Base-by-base conservation (phyloP, 305 asterid genomes). In the Solanum hybrid region DNA sequence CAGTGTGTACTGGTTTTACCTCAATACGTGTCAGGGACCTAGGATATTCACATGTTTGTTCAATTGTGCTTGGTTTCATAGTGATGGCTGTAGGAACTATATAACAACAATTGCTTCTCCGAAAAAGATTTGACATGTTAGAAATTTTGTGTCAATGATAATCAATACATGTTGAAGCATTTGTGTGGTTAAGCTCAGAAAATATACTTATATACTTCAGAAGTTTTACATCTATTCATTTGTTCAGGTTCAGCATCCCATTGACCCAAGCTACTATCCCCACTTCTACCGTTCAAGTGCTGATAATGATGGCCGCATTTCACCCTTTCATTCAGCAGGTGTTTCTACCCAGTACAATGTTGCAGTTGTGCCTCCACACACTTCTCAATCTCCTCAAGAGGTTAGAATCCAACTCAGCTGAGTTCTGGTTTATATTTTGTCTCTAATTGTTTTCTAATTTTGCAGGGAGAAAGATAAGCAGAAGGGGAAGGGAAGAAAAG, bases 311-410 rank as follows among this genome's bases (percentile, higher is more conserved):
- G 98, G 98, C n/a, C 98, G 95, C 79, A 93, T 94, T 90, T 97
- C 98, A 45, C 98, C 98, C 72, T 94, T 95, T 89, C 95, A 92
- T 89, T 86, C 96, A 80, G 93, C 94, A 90, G 98, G 94, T 92
- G 92, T 93, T 90, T 93, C 94, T 82, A 94, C 91, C 93, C 96
- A 97, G 94, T 93, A 91, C 91, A 95, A 93, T 93, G 94, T 94
- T 38, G 90, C 96, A n/a, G 86, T 94, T 90, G 90, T 94, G 91
- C 91, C 98, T 89, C 93, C 97, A 82, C 97, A 96, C 92, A 89
- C 95, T 89, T 93, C 97, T 72, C 98, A 93, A 87, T 92, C 95
- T 90, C 93, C 96, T 85, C 99, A 94, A 93, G 99, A 97, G 99
- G 99, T 97, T 92, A 93, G 41, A 75, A 37, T 13, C 83, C 76